Percentiles rank a stretch among this genome's conserved stretches.
These are phyloP conservation scores for Diaporthe ilicicola DNA, from an alignment of 2,329 filamentous ascomycete species.

Conservation along the genomic window DNA sequence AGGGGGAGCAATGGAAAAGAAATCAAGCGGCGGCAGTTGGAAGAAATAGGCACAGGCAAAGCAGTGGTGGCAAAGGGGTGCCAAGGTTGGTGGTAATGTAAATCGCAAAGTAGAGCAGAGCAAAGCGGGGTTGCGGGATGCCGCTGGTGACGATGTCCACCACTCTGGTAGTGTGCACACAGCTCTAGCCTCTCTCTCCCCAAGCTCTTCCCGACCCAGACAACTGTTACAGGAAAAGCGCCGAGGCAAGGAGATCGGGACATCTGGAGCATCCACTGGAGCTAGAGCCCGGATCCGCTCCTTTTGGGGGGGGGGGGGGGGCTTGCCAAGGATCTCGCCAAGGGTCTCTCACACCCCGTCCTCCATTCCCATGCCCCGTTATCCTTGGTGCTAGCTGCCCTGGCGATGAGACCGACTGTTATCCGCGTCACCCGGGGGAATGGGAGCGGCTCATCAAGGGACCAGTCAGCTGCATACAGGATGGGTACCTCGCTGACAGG, in stretches of 20 bases:
- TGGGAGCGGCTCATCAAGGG: constrained; percentile 17
- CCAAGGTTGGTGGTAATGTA: constrained; percentile 22
- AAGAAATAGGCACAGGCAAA: constrained; percentile 19
- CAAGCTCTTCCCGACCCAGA: neutral
- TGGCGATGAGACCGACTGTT: neutral
- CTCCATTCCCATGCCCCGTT: constrained; percentile 13
- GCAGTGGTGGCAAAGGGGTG: constrained; percentile 23
- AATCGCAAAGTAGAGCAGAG: neutral
- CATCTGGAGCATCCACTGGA: constrained; percentile 16
- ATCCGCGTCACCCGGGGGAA: neutral
- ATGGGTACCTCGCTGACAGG: neutral
- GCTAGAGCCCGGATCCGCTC: constrained; percentile 32
- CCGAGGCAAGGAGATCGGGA: constrained; percentile 22
- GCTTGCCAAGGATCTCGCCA: constrained; percentile 19
- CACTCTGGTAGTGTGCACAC: neutral
- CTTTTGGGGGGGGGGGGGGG: neutral
- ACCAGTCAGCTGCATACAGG: constrained; percentile 11
- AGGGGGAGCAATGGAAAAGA: neutral
- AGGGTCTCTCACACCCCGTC: constrained; percentile 17
- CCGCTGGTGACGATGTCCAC: constrained; percentile 17
- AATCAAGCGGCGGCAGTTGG: constrained; percentile 1
- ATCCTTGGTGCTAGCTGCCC: neutral
- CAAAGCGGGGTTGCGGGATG: constrained; percentile 29
- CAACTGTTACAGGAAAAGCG: constrained; percentile 6
- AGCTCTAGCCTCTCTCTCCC: neutral